Evolutionary conservation across 2,329 filamentous ascomycete genomes (phyloP), one percentile per base, ranked within the genome.

Genomic region (Exophiala sp.): DNA sequence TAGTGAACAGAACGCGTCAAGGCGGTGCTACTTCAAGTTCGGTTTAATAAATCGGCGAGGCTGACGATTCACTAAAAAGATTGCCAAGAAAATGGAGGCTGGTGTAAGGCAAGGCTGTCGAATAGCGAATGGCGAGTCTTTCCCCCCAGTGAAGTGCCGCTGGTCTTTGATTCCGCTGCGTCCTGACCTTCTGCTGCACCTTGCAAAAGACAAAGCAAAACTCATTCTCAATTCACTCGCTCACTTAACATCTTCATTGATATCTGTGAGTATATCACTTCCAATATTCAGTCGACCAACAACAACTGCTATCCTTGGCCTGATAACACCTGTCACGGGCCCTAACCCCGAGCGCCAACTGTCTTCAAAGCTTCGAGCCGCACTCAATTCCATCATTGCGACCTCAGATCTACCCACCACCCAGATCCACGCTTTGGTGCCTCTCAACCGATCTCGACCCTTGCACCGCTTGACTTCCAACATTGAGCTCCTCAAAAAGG

Each of bases 241-340:
- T 52, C 50, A 48, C 53, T 44, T 32, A 47, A 50, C 50, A 61
- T 58, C 52, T 61, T 44, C 55, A 56, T 61, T 51, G 47, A 49
- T 54, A 61, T 58, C 55, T 61, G 49, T 53, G 52, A 43, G 29
- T 47, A 61, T 61, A 47, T 61, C 52, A 50, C 32, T 45, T 55
- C 50, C 44, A 36, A 55, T 46, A 47, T 50, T 43, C 54, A 29
- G 57, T 52, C 54, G 42, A 47, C 18, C 46, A 46, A 39, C 43
- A 35, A 38, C 24, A 42, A 48, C 29, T 54, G 45, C 47, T 16
- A 18, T 38, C 40, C 42, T 24, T 40, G 38, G 34, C 34, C 14
- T 50, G 34, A 46, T 29, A 11, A 24, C 32, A 21, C 44, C 42
- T 45, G 21, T 47, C 36, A 39, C 50, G 35, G 47, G 34, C 43